These are phyloP conservation scores for Penicillium frequentans DNA, from an alignment of 2,329 filamentous ascomycete species.

Conservation along the genomic window DNA sequence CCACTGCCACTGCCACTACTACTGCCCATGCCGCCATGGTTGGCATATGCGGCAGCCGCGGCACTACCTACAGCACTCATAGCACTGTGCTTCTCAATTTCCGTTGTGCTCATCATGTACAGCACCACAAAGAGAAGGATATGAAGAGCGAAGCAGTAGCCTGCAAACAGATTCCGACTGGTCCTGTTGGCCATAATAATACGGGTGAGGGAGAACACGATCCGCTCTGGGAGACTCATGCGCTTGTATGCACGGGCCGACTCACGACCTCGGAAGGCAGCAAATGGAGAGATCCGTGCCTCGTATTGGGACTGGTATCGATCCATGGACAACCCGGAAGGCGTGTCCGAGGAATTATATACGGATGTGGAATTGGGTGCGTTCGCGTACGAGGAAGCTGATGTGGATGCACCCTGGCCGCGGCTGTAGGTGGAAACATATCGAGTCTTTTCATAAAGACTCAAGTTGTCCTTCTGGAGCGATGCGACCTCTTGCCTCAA, in stretches of 20 bases:
- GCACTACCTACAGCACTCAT: slow-evolving; percentile 51
- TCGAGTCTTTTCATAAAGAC: slow-evolving; percentile 94
- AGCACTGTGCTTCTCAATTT: slow-evolving; percentile 63
- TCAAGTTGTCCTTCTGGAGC: slow-evolving; percentile 93
- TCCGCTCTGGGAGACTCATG: slow-evolving; percentile 87
- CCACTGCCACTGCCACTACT: slow-evolving; percentile 11
- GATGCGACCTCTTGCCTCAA: slow-evolving; percentile 87
- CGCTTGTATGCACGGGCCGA: slow-evolving; percentile 85
- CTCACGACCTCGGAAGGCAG: slow-evolving; percentile 91
- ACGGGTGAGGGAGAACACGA: slow-evolving; percentile 85
- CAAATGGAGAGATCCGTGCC: slow-evolving; percentile 91
- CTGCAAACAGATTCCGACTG: slow-evolving; percentile 90
- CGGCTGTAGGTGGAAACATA: slow-evolving; percentile 94
- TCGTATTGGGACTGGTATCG: slow-evolving; percentile 92
- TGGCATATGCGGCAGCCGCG: slow-evolving; percentile 37
- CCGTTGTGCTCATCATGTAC: slow-evolving; percentile 74
- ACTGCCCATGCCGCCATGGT: background rate
- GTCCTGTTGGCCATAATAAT: slow-evolving; percentile 87
- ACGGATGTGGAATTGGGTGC: slow-evolving; percentile 76
- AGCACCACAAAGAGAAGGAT: slow-evolving; percentile 82
- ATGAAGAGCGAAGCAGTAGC: slow-evolving; percentile 87
- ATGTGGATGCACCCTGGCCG: slow-evolving; percentile 59
- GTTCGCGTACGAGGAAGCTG: slow-evolving; percentile 60
- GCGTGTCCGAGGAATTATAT: slow-evolving; percentile 59
- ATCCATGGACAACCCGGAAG: slow-evolving; percentile 69